Evolutionary conservation across 257 asterid genomes (phyloP).

Genomic region (Prunella vulgaris): DNA sequence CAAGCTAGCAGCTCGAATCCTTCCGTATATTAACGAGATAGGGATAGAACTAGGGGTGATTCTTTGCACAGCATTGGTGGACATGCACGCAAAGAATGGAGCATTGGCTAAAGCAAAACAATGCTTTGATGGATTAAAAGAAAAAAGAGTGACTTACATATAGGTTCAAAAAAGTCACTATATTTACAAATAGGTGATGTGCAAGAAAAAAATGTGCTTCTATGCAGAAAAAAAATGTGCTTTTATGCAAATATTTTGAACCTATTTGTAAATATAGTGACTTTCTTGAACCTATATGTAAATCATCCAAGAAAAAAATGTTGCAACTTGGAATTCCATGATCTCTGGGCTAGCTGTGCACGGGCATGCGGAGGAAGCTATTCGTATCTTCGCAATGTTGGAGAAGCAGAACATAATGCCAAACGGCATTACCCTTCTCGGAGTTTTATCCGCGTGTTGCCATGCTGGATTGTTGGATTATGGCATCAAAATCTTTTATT

Average conservation of each 20-base stretch:
- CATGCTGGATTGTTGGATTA: constrained; percentile 67
- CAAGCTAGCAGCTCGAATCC: constrained; percentile 45
- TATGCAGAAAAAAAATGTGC: too few relatives aligned
- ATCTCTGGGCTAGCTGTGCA: constrained; percentile 76
- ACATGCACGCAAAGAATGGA: constrained; percentile 88
- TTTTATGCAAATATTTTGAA: too few relatives aligned
- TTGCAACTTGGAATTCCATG: constrained; percentile 85
- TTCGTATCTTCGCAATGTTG: constrained; percentile 38
- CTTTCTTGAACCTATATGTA: too few relatives aligned
- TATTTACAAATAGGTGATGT: too few relatives aligned
- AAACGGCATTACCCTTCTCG: constrained; percentile 63
- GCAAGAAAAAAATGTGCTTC: too few relatives aligned
- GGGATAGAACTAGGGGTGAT: constrained; percentile 52
- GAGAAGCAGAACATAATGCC: constrained; percentile 43
- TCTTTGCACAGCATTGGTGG: constrained; percentile 83
- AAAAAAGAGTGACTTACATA: too few relatives aligned
- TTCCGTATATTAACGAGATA: constrained; percentile 39
- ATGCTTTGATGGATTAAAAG: constrained; percentile 46
- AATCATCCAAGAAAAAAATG: too few relatives aligned
- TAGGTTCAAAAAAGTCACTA: too few relatives aligned
- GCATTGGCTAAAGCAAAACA: constrained; percentile 46
- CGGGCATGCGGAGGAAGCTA: constrained; percentile 72
- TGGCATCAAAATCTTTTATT: constrained; percentile 48
- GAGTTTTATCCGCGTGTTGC: constrained; percentile 82
- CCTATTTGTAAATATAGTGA: too few relatives aligned